These are phyloP conservation scores for Colletotrichum endophyticum DNA, from an alignment of 2,329 filamentous ascomycete species.

Conservation along the genomic window DNA sequence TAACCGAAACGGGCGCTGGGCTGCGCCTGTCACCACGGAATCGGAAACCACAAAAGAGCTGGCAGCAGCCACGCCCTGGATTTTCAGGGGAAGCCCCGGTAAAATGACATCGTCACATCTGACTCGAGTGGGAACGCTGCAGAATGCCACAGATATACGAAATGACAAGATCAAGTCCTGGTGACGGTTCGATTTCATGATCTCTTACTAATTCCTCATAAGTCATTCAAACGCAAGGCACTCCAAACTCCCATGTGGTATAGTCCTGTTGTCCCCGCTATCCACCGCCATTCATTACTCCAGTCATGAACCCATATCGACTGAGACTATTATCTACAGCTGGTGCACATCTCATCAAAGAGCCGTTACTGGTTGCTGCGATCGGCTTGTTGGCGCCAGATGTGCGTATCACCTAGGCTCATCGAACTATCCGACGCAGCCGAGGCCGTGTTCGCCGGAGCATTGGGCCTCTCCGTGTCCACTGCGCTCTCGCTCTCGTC, in stretches of 20 bases:
- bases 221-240: background rate
- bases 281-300: background rate
- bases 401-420: conserved; percentile 55
- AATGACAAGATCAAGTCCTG: background rate
- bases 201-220: background rate
- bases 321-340: conserved; percentile 3
- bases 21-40: background rate
- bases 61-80: background rate
- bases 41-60: no score
- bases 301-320: background rate
- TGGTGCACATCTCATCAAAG: no score
- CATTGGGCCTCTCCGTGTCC: background rate
- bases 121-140: background rate
- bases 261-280: conserved; percentile 5
- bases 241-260: background rate
- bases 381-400: conserved; percentile 44
- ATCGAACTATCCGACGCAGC: conserved; percentile 47
- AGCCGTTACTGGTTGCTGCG: background rate
- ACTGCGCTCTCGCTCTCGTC: conserved; percentile 6
- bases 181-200: background rate
- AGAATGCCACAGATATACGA: background rate
- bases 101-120: background rate
- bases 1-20: background rate
- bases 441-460: conserved; percentile 17
- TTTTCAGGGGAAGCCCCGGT: background rate